These are phyloP conservation scores for Mycena filopes DNA, from an alignment of 768 basidiomycete genomes.

Conservation along the genomic window DNA sequence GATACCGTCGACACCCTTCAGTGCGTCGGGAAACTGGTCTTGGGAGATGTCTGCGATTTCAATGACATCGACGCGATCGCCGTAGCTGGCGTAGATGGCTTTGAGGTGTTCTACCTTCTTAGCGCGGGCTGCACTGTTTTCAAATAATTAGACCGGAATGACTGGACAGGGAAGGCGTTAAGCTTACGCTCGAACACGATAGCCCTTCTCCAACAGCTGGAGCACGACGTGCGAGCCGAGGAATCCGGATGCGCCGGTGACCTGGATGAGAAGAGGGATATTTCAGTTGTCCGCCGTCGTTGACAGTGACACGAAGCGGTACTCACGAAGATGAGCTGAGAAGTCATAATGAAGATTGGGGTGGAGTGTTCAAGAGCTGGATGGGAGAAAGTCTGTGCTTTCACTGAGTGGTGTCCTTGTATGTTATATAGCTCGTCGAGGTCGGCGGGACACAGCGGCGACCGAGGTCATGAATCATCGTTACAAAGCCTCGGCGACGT, in stretches of 20 bases:
- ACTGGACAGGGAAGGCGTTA: neutral
- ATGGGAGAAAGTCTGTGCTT: too few relatives aligned
- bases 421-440: too few relatives aligned
- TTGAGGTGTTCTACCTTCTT: constrained; percentile 34
- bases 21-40: constrained; percentile 57
- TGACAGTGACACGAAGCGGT: too few relatives aligned
- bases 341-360: too few relatives aligned
- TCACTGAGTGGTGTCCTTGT: too few relatives aligned
- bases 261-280: constrained; percentile 34
- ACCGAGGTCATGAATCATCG: too few relatives aligned
- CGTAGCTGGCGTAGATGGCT: constrained; percentile 33
- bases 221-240: constrained; percentile 54
- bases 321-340: too few relatives aligned
- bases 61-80: constrained; percentile 37
- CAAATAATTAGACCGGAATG: neutral
- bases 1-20: constrained; percentile 59
- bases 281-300: too few relatives aligned
- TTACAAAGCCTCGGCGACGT: too few relatives aligned
- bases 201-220: constrained; percentile 56
- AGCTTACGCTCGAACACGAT: constrained; percentile 61
- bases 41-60: constrained; percentile 41
- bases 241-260: constrained; percentile 59
- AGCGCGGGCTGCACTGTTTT: constrained; percentile 35
- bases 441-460: too few relatives aligned
- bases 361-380: too few relatives aligned